Percentiles rank a stretch among this genome's conserved stretches.
These are phyloP conservation scores for Lycium ferocissimum DNA, from an alignment of 257 asterid genomes.

Conservation along the genomic window DNA sequence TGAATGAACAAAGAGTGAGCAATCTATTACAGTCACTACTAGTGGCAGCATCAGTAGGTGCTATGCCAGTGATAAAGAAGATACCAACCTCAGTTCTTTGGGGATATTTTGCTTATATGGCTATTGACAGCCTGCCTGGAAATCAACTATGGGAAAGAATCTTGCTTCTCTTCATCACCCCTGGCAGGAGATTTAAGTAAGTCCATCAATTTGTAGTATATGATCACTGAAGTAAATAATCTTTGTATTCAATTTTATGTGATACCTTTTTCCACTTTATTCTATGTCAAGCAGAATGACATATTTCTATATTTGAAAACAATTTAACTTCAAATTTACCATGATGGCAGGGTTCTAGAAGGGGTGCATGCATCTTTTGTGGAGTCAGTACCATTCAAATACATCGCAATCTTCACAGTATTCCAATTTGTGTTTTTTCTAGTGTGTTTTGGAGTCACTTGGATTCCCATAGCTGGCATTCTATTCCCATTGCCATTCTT, in stretches of 20 bases:
- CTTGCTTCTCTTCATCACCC: slow-evolving; percentile 22
- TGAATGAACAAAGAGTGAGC: slow-evolving; percentile 15
- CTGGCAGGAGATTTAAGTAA: slow-evolving; percentile 26
- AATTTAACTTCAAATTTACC: too few species aligned
- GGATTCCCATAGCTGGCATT: slow-evolving; percentile 30
- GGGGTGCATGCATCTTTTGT: slow-evolving; percentile 27
- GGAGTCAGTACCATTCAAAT: slow-evolving; percentile 26
- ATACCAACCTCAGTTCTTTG: neutral
- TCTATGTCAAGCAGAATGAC: too few species aligned
- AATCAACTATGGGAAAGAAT: slow-evolving; percentile 31
- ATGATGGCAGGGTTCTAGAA: slow-evolving; percentile 9
- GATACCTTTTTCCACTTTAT: too few species aligned
- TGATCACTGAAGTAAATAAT: too few species aligned
- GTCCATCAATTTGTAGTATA: neutral
- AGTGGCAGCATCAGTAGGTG: slow-evolving; percentile 25
- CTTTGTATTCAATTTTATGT: too few species aligned
- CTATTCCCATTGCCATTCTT: slow-evolving; percentile 19
- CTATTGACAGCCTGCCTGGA: slow-evolving; percentile 28
- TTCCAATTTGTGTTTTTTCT: slow-evolving; percentile 18
- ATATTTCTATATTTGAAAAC: too few species aligned
- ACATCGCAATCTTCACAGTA: slow-evolving; percentile 6
- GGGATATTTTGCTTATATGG: slow-evolving; percentile 24
- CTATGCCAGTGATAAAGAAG: slow-evolving; percentile 24
- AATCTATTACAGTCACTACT: slow-evolving; percentile 12
- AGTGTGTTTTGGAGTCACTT: slow-evolving; percentile 21